Percentiles rank a stretch among this genome's conserved stretches.
These are phyloP conservation scores for Colletotrichum sp. DNA, from an alignment of 2,329 filamentous ascomycete genomes.

Conservation along the genomic window DNA sequence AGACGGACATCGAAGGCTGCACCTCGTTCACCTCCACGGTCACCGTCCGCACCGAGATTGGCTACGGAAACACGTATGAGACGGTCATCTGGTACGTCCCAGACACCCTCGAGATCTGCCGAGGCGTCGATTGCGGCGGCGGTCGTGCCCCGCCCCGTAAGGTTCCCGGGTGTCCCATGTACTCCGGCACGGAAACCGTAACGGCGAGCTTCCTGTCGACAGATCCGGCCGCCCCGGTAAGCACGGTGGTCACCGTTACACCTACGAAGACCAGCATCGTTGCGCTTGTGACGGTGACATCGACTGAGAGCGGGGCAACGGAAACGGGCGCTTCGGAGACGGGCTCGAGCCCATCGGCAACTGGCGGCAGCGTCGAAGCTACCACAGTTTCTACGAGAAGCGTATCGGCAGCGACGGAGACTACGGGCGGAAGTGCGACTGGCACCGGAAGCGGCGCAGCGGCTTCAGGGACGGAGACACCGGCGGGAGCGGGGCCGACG, in stretches of 20 bases:
- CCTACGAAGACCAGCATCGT: neutral
- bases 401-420: neutral
- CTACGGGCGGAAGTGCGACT: neutral
- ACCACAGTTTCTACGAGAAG: neutral
- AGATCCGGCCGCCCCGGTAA: neutral
- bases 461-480: neutral
- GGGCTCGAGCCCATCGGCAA: neutral
- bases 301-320: neutral
- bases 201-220: neutral
- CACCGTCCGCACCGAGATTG: slow-evolving; percentile 18
- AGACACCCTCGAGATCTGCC: slow-evolving; percentile 68
- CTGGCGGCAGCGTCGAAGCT: neutral
- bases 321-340: neutral
- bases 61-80: slow-evolving; percentile 36
- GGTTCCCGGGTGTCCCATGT: slow-evolving; percentile 64
- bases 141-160: slow-evolving; percentile 66
- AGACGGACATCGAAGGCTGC: slow-evolving; percentile 52
- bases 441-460: neutral
- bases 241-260: neutral
- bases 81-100: slow-evolving; percentile 65
- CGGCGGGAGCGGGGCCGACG: slow-evolving; percentile 6
- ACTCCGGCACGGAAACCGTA: slow-evolving; percentile 53
- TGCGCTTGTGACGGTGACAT: neutral
- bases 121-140: slow-evolving; percentile 69
- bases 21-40: slow-evolving; percentile 34